Evolutionary conservation across 2,329 filamentous ascomycete genomes (phyloP), one percentile per base, ranked within the genome.

Genomic region (Aureobasidium namibiae): DNA sequence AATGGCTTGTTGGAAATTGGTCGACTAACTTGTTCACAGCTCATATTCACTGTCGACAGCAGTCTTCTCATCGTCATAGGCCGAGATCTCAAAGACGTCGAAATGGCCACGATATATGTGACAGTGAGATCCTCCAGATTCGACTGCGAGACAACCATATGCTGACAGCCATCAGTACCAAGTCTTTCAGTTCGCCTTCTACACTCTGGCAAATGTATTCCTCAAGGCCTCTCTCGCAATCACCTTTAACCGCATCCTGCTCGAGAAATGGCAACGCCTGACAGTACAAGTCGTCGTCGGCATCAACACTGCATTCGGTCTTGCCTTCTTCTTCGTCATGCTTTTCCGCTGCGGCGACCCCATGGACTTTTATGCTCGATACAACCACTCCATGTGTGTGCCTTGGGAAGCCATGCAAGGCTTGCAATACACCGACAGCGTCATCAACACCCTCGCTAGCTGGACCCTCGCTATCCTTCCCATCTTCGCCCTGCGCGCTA

Each of bases 141-240:
- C 24, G 8, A 16, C 24, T 29, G 24, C 2, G 14, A 11, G n/a
- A 26, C 11, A 6, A 13, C 23, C 21, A 6, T 44, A 16, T 11
- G n/a, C 23, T 44, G 23, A 45, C 14, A n/a, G n/a, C 16, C 11
- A 4, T 4, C 24, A 69, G 67, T 65, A 67, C 48, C 59, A 66
- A 10, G 29, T 68, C n/a, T 61, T 72, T 2, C 67, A 69, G 41
- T 71, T 77, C 59, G 66, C 65, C 11, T 67, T 72, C 1, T 78
- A 78, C 62, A 63, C 75, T 29, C 56, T 72, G 9, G 69, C 73
- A 0, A 72, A 74, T 62, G 71, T 74, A 59, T 62, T 72, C 14
- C 64, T 77, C 60, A 78, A 78, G 61, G 70, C 77, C 29, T 76
- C 75, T 1, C 63, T 78, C 7, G 74, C 69, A 9, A 65, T 77